phyloP scores from a whole-genome alignment of 2,329 filamentous ascomycete species.

The Colletotrichum aenigma region DNA sequence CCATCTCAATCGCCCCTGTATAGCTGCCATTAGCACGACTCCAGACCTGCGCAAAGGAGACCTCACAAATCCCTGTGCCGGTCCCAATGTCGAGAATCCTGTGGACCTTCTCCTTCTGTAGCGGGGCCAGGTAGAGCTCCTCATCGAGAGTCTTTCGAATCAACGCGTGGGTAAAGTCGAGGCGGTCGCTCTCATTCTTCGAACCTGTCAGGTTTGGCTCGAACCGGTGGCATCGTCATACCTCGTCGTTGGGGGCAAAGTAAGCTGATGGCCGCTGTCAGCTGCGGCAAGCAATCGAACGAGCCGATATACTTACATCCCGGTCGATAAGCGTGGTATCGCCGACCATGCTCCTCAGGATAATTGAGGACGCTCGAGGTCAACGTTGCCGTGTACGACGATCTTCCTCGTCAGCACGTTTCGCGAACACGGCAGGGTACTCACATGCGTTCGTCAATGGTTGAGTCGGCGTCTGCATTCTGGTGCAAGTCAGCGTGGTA shows the following conservation, averaged over 20 bases:
- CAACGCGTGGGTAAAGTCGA: not conserved
- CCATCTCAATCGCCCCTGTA: not conserved
- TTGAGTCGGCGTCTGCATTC: not conserved
- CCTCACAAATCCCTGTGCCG: constrained; percentile 62
- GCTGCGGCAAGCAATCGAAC: not conserved
- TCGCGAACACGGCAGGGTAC: not conserved
- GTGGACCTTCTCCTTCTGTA: not conserved
- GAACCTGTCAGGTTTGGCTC: not conserved
- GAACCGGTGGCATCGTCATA: not conserved
- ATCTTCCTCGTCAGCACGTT: not conserved
- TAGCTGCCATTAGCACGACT: not conserved
- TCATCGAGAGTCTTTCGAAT: not conserved
- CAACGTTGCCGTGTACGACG: constrained; percentile 7
- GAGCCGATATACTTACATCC: not conserved
- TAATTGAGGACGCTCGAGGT: constrained; percentile 13
- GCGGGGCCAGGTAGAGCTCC: constrained; percentile 2
- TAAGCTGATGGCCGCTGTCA: constrained; percentile 17
- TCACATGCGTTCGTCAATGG: not conserved
- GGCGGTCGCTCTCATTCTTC: constrained; percentile 4
- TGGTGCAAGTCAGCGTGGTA: not conserved
- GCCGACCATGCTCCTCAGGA: constrained; percentile 16
- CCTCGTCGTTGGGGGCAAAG: constrained; percentile 41
- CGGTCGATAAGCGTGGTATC: constrained; percentile 17
- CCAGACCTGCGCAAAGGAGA: not conserved
- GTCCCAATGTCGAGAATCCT: constrained; percentile 64